Base-by-base conservation (phyloP, 352 stramenopile species). In the Thalassiosira livingstoniorum region DNA sequence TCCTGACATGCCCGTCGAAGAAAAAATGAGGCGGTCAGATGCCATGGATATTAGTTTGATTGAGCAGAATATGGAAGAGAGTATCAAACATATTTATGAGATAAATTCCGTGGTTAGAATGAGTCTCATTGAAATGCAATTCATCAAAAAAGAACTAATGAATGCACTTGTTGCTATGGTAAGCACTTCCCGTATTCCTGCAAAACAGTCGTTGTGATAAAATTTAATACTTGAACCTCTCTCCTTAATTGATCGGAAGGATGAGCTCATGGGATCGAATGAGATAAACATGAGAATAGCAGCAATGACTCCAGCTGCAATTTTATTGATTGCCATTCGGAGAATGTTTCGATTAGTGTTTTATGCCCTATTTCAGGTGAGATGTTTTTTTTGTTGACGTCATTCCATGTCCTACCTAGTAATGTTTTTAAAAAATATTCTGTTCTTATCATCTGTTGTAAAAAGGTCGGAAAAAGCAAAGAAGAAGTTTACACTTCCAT, bases 51-150 rank as follows among this genome's bases (percentile, higher is more conserved):
- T 95, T 34, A 83, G 74, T 4, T 78, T 95, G 23, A 88, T 95
- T 61, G 91, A 95, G 75, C 61, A 88, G 43, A 79, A 84, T 45
- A 94, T 92, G 61, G 91, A 92, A 78, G 79, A 91, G 47, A 86
- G 75, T 64, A 93, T 95, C 72, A 94, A 93, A 57, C 90, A 85
- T 10, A 85, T 94, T 34, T 91, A 90, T 54, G 86, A 94, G 37
- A 82, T 93, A 13, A 91, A 92, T 65, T 88, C 86, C 25, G 87
- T 94, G 3, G 86, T 94, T 39, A 81, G 90, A 47, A 90, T 94
- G 85, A 91, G 80, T 61, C 87, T 95, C 31, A 95, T 95, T 77
- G 90, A 95, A 90, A 93, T 93, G 78, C 91, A 95, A 64, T 94
- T 93, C 70, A 90, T 95, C 42, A 95, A 95, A 80, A 95, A 94